Conservation (phyloP, 495 filamentous ascomycete genomes). For the Penicillium steckii region DNA sequence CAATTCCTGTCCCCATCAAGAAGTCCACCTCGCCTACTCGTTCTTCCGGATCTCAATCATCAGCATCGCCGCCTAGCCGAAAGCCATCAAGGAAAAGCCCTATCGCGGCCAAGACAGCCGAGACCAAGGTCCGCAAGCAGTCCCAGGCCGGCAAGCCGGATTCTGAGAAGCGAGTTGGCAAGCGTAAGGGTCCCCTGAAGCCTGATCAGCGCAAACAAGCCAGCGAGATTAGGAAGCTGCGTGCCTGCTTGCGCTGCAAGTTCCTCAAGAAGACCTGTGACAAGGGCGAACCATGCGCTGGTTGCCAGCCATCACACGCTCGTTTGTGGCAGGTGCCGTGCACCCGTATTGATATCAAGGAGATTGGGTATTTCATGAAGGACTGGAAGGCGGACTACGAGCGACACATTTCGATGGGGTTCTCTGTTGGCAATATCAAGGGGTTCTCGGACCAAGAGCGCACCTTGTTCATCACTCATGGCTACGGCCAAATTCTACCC, state of each 20-base stretch:
- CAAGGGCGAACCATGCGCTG: slow-evolving; percentile 88
- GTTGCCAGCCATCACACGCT: slow-evolving; percentile 89
- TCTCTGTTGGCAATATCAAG: slow-evolving; percentile 91
- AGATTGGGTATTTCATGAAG: slow-evolving; percentile 96
- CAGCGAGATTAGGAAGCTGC: slow-evolving; percentile 87
- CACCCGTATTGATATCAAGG: slow-evolving; percentile 94
- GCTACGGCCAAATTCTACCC: slow-evolving; percentile 83
- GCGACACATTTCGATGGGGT: slow-evolving; percentile 78
- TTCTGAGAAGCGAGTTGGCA: slow-evolving; percentile 85
- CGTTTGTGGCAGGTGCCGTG: slow-evolving; percentile 94
- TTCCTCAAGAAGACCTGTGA: slow-evolving; percentile 98
- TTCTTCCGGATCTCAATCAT: slow-evolving; percentile 58
- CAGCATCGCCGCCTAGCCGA: slow-evolving; percentile 64
- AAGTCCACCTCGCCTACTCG: slow-evolving; percentile 58
- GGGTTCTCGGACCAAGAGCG: slow-evolving; percentile 81
- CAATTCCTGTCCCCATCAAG: slow-evolving; percentile 66
- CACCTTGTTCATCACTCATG: slow-evolving; percentile 80
- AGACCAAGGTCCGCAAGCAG: slow-evolving; percentile 74
- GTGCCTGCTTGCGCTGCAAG: slow-evolving; percentile 92
- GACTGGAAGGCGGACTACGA: slow-evolving; percentile 96
- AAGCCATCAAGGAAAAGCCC: slow-evolving; percentile 74
- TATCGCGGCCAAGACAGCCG: slow-evolving; percentile 70
- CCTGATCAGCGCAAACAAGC: slow-evolving; percentile 95
- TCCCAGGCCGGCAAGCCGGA: slow-evolving; percentile 73
- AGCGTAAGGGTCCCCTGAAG: slow-evolving; percentile 79